Evolutionary conservation across 202 grass and related monocot species (phyloP), one percentile per base, ranked within the genome.

Genomic region (Carex arenaria): DNA sequence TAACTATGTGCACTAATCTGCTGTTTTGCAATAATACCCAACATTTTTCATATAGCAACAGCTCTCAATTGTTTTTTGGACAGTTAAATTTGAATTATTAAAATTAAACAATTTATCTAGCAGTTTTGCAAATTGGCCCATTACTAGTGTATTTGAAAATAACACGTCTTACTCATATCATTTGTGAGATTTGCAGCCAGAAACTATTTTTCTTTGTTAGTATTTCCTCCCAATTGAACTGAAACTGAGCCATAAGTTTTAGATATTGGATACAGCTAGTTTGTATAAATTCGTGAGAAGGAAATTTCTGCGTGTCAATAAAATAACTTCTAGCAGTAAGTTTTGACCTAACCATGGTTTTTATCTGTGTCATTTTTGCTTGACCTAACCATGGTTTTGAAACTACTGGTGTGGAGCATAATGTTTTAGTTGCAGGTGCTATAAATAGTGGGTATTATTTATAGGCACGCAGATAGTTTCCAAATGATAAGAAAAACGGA

Each of bases 131-230:
- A 67, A 70, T 8, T 43, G 66, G 4, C 17, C 19, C 26, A 67
- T n/a, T 67, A 67, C 36, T 38, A 42, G 65, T 68, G 28, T 70
- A 70, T 43, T 69, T 43, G 67, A 70, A 68, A 32, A 70, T 70
- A 4, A 20, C n/a, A n/a, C 19, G 34, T 43, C 36, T 18, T 42
- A 20, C 43, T 13, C 63, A n/a, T 42, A 69, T 69, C 32, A n/a
- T 40, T 17, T 42, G 7, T 40, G 31, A 69, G 66, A 69, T 69
- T 3, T 10, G 34, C 32, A 42, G 32, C 30, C 32, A 42, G n/a
- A 68, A 40, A 68, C 34, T 68, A 68, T 42, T 69, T 61, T 69
- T 69, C 34, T 5, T 31, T 74, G 22, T 26, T 23, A 17, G 49
- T 75, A 68, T 22, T 32, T 54, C 14, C 71, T 54, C 12, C 22